phyloP scores from a whole-genome alignment of 192 early-diverging fungal genomes.

The Coemansia sp. region DNA sequence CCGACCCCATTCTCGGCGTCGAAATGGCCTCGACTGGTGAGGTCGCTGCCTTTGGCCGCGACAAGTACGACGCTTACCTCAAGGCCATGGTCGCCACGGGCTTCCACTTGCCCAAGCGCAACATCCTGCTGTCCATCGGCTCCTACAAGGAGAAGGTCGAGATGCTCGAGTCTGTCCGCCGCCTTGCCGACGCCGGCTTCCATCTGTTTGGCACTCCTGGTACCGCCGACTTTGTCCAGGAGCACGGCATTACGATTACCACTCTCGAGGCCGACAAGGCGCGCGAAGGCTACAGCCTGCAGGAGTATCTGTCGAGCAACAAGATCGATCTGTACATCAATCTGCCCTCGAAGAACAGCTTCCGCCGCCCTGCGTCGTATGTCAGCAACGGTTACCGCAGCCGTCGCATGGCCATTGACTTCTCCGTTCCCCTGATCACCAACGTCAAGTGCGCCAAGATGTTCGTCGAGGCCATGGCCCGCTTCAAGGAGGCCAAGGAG shows the following conservation, averaged over 20 bases:
- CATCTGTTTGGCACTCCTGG: slow-evolving; percentile 93
- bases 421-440: slow-evolving; percentile 94
- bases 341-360: slow-evolving; percentile 95
- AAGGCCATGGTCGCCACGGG: slow-evolving; percentile 93
- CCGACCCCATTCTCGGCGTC: slow-evolving; percentile 96
- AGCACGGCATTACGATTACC: slow-evolving; percentile 89
- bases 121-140: slow-evolving; percentile 94
- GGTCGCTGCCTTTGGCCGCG: slow-evolving; percentile 95
- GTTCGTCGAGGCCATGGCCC: slow-evolving; percentile 92
- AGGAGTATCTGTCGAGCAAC: slow-evolving; percentile 94
- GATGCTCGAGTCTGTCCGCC: slow-evolving; percentile 85
- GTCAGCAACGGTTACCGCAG: slow-evolving; percentile 92
- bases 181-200: slow-evolving; percentile 82
- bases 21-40: slow-evolving; percentile 99
- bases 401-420: slow-evolving; percentile 97
- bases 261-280: slow-evolving; percentile 74
- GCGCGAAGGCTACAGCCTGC: slow-evolving; percentile 83
- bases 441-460: slow-evolving; percentile 99
- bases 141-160: slow-evolving; percentile 98
- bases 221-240: slow-evolving; percentile 94
- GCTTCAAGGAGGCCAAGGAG: slow-evolving; percentile 50
- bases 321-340: slow-evolving; percentile 98
- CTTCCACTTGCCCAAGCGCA: slow-evolving; percentile 91
- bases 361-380: slow-evolving; percentile 92
- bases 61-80: slow-evolving; percentile 98